Percentiles rank a stretch among this genome's conserved stretches.
phyloP scores from a whole-genome alignment of 1,139 yeast genomes.

The Pichia sp. region DNA sequence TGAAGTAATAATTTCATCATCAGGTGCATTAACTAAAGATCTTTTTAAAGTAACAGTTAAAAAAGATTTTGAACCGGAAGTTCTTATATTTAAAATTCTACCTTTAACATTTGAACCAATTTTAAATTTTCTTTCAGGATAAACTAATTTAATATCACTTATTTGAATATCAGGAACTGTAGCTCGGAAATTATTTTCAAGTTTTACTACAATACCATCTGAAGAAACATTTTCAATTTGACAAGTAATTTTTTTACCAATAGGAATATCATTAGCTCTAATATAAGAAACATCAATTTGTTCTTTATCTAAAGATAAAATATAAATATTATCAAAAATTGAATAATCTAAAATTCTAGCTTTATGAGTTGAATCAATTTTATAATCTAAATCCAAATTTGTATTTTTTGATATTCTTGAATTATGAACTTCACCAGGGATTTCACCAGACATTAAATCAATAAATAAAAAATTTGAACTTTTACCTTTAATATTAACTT shows the following conservation, averaged over 20 bases:
- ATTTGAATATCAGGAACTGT: slow-evolving; percentile 70
- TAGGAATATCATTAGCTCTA: slow-evolving; percentile 62
- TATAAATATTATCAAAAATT: slow-evolving; percentile 56
- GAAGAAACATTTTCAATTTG: slow-evolving; percentile 60
- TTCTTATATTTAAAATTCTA: slow-evolving; percentile 45
- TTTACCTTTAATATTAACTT: slow-evolving; percentile 50
- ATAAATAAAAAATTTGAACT: slow-evolving; percentile 53
- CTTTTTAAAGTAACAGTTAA: slow-evolving; percentile 72
- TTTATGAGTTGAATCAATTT: slow-evolving; percentile 56
- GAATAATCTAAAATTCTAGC: slow-evolving; percentile 77
- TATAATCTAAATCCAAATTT: slow-evolving; percentile 46
- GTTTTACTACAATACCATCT: slow-evolving; percentile 60
- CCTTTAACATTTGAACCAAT: slow-evolving; percentile 75
- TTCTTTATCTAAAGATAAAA: slow-evolving; percentile 62
- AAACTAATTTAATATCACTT: slow-evolving; percentile 74
- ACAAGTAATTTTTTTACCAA: slow-evolving; percentile 60
- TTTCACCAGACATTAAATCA: slow-evolving; percentile 48
- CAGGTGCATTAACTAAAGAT: slow-evolving; percentile 69
- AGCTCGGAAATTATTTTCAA: slow-evolving; percentile 66
- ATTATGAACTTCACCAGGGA: slow-evolving; percentile 64
- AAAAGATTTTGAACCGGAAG: slow-evolving; percentile 31
- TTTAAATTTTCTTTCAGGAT: slow-evolving; percentile 90
- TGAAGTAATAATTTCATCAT: slow-evolving; percentile 47
- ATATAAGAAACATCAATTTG: slow-evolving; percentile 60
- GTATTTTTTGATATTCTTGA: slow-evolving; percentile 59